phyloP scores from a whole-genome alignment of 768 basidiomycete species.

The Filobasidium wieringae region DNA sequence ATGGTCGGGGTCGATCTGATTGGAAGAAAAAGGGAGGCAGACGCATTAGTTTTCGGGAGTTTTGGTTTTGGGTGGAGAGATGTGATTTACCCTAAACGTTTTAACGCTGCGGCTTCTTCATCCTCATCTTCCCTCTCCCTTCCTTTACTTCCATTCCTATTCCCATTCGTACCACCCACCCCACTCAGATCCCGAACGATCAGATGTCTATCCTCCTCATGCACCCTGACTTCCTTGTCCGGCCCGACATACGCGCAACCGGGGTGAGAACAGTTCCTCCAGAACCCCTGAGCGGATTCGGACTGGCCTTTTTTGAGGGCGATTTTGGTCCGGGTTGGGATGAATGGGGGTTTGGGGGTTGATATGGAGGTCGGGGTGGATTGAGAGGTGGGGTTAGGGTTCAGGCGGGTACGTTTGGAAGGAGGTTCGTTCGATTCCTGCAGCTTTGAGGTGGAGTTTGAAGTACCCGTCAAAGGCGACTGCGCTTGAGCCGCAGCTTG shows the following conservation, averaged over 20 bases:
- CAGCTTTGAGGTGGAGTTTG: not conserved
- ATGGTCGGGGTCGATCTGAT: no score
- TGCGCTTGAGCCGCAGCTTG: not conserved
- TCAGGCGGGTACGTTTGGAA: not conserved
- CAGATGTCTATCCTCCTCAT: constrained; percentile 40
- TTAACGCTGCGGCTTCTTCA: constrained; percentile 10
- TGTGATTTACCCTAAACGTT: constrained; percentile 1
- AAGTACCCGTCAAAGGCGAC: not conserved
- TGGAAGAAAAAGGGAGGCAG: no score
- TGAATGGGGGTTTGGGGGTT: not conserved
- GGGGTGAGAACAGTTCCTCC: constrained; percentile 32
- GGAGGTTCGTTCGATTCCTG: not conserved
- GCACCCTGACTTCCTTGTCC: constrained; percentile 31
- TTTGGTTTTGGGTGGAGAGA: constrained; percentile 5
- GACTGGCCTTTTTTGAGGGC: not conserved
- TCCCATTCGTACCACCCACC: not conserved
- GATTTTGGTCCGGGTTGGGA: not conserved
- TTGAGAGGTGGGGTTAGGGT: not conserved
- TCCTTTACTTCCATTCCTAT: constrained; percentile 22
- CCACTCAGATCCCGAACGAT: constrained; percentile 28
- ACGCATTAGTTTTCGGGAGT: no score
- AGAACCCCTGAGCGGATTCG: constrained; percentile 10
- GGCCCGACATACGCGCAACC: constrained; percentile 36
- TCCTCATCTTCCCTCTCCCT: constrained; percentile 33
- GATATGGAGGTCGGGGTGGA: not conserved